Base-by-base conservation (phyloP, 768 basidiomycete genomes). In the Obba rivulosa region DNA sequence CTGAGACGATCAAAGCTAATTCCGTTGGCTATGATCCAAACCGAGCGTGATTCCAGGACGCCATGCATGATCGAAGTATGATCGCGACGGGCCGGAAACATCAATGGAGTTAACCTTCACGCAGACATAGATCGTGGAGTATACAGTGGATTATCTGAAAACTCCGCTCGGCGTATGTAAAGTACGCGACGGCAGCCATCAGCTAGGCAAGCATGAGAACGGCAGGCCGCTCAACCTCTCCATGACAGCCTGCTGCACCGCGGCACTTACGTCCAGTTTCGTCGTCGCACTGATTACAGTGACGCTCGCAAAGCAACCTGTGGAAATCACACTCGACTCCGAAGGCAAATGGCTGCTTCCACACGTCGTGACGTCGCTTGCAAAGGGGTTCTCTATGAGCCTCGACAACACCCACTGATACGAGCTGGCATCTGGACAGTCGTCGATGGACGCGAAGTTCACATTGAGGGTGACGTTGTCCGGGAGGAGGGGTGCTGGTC, bases 341-440 rank as follows among this genome's bases (percentile, higher is more conserved):
- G 46, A 51, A n/a, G 68, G 66, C 25, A 70, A 59, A 43, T 62
- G 62, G 18, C 50, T 51, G 20, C 48, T 54, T 13, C 61, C 63
- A 53, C 69, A 70, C n/a, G 57, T 60, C 37, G 51, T 41, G 11
- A 61, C 61, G 45, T 70, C 69, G 45, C 49, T 56, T 24, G 51
- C 59, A 37, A 43, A 53, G 17, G 59, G 11, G 44, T 63, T 54
- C 34, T 52, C 44, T 25, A 57, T 41, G 47, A 66, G 56, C 11
- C 67, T 51, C 23, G 68, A 65, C 34, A 69, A 53, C 9, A 69
- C 62, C 53, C 64, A 69, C 28, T 52, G 41, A 59, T 59, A 68
- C 41, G 51, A 56, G 13, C 23, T 38, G n/a, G 54, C 58, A 17
- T 42, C 41, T 16, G 60, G 44, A 46, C 69, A 70, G 41, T 36